Evolutionary conservation across 495 filamentous ascomycete species (phyloP).

Genomic region (Trichoderma erinaceum): DNA sequence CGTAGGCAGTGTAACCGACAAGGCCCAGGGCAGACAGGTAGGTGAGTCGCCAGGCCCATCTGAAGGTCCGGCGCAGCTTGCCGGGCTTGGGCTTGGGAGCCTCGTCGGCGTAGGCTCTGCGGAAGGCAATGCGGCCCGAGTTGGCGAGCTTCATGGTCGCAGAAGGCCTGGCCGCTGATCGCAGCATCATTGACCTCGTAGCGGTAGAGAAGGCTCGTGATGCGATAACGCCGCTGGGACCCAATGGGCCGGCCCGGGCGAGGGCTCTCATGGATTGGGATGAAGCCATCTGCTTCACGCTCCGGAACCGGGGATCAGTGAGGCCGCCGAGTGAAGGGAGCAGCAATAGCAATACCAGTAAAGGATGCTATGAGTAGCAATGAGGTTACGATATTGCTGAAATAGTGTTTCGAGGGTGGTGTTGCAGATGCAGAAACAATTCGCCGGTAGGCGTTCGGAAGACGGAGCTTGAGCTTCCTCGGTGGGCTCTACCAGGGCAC

Average conservation of each 20-base stretch:
- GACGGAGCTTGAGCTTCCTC: slow-evolving; percentile 4
- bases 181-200: neutral
- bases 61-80: slow-evolving; percentile 35
- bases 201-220: slow-evolving; percentile 26
- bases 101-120: slow-evolving; percentile 35
- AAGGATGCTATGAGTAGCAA: neutral
- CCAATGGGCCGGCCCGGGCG: slow-evolving; percentile 6
- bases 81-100: slow-evolving; percentile 31
- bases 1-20: slow-evolving; percentile 65
- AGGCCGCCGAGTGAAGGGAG: neutral
- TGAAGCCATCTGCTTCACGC: slow-evolving; percentile 11
- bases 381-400: neutral
- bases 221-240: slow-evolving; percentile 15
- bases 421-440: neutral
- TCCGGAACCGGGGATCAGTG: slow-evolving; percentile 1
- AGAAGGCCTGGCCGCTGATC: slow-evolving; percentile 4
- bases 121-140: slow-evolving; percentile 23
- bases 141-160: slow-evolving; percentile 25
- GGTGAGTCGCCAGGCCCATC: slow-evolving; percentile 65
- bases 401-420: neutral
- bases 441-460: neutral
- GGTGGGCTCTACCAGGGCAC: neutral
- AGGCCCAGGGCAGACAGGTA: slow-evolving; percentile 64
- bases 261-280: slow-evolving; percentile 11
- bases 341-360: neutral